Evolutionary conservation across 139 green algal genomes (phyloP).

Genomic region (Axilococcus clingmanii): DNA sequence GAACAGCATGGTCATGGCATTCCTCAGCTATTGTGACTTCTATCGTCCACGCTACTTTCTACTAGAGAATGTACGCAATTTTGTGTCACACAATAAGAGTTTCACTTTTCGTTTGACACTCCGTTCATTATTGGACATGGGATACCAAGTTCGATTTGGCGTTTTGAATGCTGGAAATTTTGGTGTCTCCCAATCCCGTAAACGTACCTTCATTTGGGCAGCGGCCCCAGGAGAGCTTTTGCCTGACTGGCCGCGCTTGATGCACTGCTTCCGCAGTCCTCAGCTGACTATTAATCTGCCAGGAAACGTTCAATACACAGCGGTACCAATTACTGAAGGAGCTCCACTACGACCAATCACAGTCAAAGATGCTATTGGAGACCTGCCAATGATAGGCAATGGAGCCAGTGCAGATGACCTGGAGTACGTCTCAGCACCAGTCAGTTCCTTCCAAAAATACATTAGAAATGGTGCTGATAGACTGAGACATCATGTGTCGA

Average conservation of each 20-base stretch:
- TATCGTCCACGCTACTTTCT: constrained; percentile 91
- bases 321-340: constrained; percentile 48
- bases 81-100: constrained; percentile 90
- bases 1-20: constrained; percentile 95
- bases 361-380: constrained; percentile 83
- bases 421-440: constrained; percentile 23
- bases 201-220: constrained; percentile 94
- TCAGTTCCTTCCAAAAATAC: constrained; percentile 65
- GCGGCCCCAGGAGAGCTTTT: constrained; percentile 69
- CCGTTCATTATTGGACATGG: constrained; percentile 87
- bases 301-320: constrained; percentile 58
- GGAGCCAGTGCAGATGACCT: constrained; percentile 48
- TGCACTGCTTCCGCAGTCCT: constrained; percentile 77
- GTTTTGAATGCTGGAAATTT: constrained; percentile 95
- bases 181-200: constrained; percentile 87
- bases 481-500: constrained; percentile 87
- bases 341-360: constrained; percentile 83
- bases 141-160: constrained; percentile 96
- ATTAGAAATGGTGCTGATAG: constrained; percentile 46
- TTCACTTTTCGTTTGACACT: constrained; percentile 90
- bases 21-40: constrained; percentile 85
- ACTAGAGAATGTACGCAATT: constrained; percentile 96
- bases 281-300: constrained; percentile 84
- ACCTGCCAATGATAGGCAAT: constrained; percentile 83
- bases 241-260: constrained; percentile 75